Evolutionary conservation across 1,139 yeast species (phyloP).

Genomic region (Lodderomyces elongisporus): DNA sequence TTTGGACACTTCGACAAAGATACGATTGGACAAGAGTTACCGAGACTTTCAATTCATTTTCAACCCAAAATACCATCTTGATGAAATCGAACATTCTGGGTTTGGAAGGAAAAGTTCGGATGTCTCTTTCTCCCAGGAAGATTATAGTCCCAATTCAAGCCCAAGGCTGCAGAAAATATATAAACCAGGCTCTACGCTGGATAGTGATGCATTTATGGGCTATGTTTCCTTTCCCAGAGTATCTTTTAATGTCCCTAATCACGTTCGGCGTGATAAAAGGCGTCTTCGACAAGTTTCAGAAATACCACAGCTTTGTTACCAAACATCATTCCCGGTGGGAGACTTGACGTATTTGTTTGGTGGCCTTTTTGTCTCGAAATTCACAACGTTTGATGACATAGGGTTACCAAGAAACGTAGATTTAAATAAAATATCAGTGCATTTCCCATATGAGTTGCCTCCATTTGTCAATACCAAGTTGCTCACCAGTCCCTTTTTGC

Average conservation of each 20-base stretch:
- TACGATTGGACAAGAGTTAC: constrained; percentile 14
- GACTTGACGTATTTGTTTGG: constrained; percentile 37
- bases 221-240: constrained; percentile 27
- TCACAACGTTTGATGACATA: constrained; percentile 20
- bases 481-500: constrained; percentile 32
- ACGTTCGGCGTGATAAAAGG: constrained; percentile 10
- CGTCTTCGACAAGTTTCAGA: constrained; percentile 12
- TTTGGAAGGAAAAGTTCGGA: constrained; percentile 8
- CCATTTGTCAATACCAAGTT: constrained; percentile 35
- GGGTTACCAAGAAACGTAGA: constrained; percentile 34
- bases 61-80: constrained; percentile 24
- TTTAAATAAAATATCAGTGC: constrained; percentile 29
- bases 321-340: constrained; percentile 29
- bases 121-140: constrained; percentile 3
- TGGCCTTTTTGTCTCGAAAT: constrained; percentile 24
- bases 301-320: constrained; percentile 29
- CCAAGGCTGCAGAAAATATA: constrained; percentile 13
- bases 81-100: constrained; percentile 19
- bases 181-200: not conserved
- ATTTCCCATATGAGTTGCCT: constrained; percentile 38
- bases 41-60: constrained; percentile 19
- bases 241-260: constrained; percentile 21
- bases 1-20: constrained; percentile 14
- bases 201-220: constrained; percentile 24
- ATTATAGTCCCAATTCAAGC: not conserved